Percentiles rank a stretch among this genome's conserved stretches.
Conservation (phyloP, 2,329 filamentous ascomycete species). For the Aspergillus sp. region DNA sequence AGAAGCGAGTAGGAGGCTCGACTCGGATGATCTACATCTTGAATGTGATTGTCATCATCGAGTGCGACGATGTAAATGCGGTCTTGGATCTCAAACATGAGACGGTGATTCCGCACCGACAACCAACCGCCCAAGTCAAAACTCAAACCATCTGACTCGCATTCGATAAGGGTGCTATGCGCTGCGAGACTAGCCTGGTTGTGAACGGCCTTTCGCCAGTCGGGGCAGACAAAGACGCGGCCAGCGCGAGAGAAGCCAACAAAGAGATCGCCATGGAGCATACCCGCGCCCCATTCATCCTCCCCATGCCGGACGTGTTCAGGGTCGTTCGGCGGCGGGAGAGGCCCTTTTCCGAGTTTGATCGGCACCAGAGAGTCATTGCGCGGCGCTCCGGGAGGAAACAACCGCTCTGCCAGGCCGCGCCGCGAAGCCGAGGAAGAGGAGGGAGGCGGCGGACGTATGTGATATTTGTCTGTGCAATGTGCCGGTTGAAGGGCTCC, state of each 20-base stretch:
- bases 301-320: constrained; percentile 29
- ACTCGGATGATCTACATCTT: constrained; percentile 15
- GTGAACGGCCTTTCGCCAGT: constrained; percentile 41
- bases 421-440: constrained; percentile 19
- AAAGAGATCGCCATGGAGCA: constrained; percentile 41
- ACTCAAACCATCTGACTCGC: constrained; percentile 37
- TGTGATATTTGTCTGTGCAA: constrained; percentile 33
- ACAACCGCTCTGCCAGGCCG: constrained; percentile 19
- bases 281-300: constrained; percentile 49
- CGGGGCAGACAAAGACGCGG: constrained; percentile 42
- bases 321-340: constrained; percentile 20
- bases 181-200: constrained; percentile 22
- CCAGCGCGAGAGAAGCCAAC: constrained; percentile 45
- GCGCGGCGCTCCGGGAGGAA: constrained; percentile 17
- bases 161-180: constrained; percentile 39
- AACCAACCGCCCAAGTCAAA: constrained; percentile 50
- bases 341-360: constrained; percentile 23
- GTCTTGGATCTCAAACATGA: constrained; percentile 46
- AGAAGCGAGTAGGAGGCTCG: constrained; percentile 32
- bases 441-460: constrained; percentile 24
- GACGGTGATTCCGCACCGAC: constrained; percentile 39
- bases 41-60: constrained; percentile 30
- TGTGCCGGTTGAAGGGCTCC: constrained; percentile 37
- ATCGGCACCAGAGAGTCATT: constrained; percentile 28
- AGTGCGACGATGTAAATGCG: constrained; percentile 43